Evolutionary conservation across 768 basidiomycete species (phyloP).

Genomic region (Hypholoma fasciculare): DNA sequence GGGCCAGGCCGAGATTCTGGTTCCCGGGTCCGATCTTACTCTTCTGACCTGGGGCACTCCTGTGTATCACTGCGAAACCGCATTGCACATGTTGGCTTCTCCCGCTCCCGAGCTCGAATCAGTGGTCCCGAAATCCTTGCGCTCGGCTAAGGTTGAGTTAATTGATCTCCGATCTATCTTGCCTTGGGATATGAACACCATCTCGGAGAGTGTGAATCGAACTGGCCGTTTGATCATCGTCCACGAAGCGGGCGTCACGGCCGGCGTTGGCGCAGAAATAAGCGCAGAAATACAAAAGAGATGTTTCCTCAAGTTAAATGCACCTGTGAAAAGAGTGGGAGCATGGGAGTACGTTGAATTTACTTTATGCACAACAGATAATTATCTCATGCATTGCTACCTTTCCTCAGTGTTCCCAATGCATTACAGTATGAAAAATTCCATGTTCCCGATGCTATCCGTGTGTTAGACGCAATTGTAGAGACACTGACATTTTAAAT

Average conservation of each 20-base stretch:
- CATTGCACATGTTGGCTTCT: slow-evolving; percentile 67
- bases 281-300: slow-evolving; percentile 88
- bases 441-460: slow-evolving; percentile 83
- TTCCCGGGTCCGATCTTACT: slow-evolving; percentile 81
- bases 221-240: slow-evolving; percentile 88
- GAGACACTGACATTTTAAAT: slow-evolving; percentile 74
- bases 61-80: slow-evolving; percentile 85
- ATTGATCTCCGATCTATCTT: slow-evolving; percentile 89
- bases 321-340: slow-evolving; percentile 83
- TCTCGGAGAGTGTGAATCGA: slow-evolving; percentile 80
- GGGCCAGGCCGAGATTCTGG: slow-evolving; percentile 75
- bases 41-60: slow-evolving; percentile 94
- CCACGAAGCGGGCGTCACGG: slow-evolving; percentile 88
- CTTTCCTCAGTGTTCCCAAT: slow-evolving; percentile 66
- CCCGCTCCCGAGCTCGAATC: slow-evolving; percentile 65
- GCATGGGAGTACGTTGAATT: slow-evolving; percentile 87
- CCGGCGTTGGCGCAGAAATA: slow-evolving; percentile 89
- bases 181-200: slow-evolving; percentile 84
- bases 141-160: slow-evolving; percentile 77
- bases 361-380: background rate
- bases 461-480: slow-evolving; percentile 80
- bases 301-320: slow-evolving; percentile 85
- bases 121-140: slow-evolving; percentile 64
- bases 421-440: slow-evolving; percentile 91
- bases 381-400: background rate